Evolutionary conservation across 805 yeast species (phyloP).

Genomic region (Metschnikowia chrysomelidarum): DNA sequence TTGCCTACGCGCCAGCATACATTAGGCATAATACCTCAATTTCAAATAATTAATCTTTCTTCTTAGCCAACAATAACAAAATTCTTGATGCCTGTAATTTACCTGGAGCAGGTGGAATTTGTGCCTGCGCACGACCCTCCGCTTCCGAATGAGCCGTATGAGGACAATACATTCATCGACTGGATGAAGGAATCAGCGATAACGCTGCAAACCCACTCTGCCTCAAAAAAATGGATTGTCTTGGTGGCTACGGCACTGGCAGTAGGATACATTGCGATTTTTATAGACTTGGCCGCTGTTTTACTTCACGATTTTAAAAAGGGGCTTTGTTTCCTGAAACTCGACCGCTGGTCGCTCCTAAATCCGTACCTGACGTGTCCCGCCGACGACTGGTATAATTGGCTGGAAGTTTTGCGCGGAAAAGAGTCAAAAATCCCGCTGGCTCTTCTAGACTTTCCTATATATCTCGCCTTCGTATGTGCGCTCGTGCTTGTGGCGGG

Average conservation of each 20-base stretch:
- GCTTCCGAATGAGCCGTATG: slow-evolving; percentile 27
- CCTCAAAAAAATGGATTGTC: slow-evolving; percentile 46
- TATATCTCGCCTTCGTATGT: slow-evolving; percentile 31
- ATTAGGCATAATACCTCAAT: no score
- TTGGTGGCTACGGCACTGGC: slow-evolving; percentile 44
- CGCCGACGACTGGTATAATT: slow-evolving; percentile 36
- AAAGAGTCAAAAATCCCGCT: slow-evolving; percentile 16
- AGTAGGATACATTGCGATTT: slow-evolving; percentile 48
- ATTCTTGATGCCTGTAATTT: no score
- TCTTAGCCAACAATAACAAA: no score
- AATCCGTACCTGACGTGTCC: slow-evolving; percentile 46
- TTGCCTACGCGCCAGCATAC: no score
- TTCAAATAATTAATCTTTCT: no score
- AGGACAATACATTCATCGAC: slow-evolving; percentile 46
- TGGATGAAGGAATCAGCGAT: slow-evolving; percentile 48
- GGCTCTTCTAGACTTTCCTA: slow-evolving; percentile 33
- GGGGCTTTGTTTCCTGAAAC: slow-evolving; percentile 47
- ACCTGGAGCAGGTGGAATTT: no score
- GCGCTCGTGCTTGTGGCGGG: slow-evolving; percentile 28
- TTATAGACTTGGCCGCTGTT: slow-evolving; percentile 48
- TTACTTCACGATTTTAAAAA: slow-evolving; percentile 52
- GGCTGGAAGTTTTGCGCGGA: slow-evolving; percentile 32
- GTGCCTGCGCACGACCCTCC: neutral
- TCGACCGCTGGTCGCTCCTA: slow-evolving; percentile 40
- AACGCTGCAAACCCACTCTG: slow-evolving; percentile 16